Conservation (phyloP, 2,329 filamentous ascomycete species). For the Microsporum canis region DNA sequence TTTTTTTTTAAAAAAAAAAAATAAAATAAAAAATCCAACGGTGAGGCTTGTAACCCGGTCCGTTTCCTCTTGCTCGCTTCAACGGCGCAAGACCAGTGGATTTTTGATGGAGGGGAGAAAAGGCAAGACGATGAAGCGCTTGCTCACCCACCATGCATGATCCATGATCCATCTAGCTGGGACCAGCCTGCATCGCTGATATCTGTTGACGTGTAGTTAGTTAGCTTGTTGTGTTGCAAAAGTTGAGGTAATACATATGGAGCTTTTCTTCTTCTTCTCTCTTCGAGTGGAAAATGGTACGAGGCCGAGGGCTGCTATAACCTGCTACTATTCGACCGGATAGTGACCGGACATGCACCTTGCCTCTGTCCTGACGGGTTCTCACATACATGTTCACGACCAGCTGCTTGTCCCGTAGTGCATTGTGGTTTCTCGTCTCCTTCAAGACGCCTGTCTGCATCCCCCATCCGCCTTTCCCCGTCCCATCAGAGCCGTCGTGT, state of each 20-base stretch:
- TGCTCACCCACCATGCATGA: neutral
- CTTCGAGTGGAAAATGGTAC: too few species aligned
- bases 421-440: neutral
- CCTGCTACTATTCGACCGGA: neutral
- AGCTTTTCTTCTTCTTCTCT: neutral
- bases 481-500: neutral
- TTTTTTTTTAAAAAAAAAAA: too few species aligned
- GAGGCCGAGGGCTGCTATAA: neutral
- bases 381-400: neutral
- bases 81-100: too few species aligned
- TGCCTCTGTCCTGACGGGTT: neutral
- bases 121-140: neutral
- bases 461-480: neutral
- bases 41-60: neutral
- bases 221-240: neutral
- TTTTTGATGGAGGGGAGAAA: neutral
- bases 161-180: constrained; percentile 4
- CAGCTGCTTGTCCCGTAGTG: neutral
- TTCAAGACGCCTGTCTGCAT: neutral
- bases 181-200: neutral
- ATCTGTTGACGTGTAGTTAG: neutral
- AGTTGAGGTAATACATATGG: neutral
- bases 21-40: neutral
- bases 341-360: neutral
- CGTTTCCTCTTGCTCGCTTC: neutral